Base-by-base conservation (phyloP, 2,329 filamentous ascomycete species). In the Thelonectria discophora region DNA sequence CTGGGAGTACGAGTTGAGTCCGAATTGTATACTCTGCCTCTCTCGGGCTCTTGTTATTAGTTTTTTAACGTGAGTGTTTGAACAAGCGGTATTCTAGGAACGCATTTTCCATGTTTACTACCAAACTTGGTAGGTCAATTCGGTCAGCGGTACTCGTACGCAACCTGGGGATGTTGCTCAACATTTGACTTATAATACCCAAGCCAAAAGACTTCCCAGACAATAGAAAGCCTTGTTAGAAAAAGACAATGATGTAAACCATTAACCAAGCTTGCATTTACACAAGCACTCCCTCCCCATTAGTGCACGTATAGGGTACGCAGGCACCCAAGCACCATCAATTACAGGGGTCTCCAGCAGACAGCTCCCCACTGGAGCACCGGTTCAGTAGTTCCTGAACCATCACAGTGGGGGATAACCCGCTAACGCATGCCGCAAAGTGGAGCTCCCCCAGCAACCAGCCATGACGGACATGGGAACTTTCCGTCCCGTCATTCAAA, bases 381-480 rank as follows among this genome's bases (percentile, higher is more conserved):
- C 15, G 45, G 45, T n/a, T 47, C 13, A 27, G 21, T 47, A 17
- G 49, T 55, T 48, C 57, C 57, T 50, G 57, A 46, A 32, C 27
- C 40, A 51, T 27, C 42, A 43, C 48, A 57, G 58, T 43, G 58
- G 45, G 40, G 53, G 53, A 53, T 40, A 13, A 56, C 42, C 58
- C 53, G 45, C 58, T 56, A 60, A 60, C 52, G 58, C 58, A 56
- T 51, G 32, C 58, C 53, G 52, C 47, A 37, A 34, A 49, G 58
- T 57, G 53, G 58, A 57, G 50, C 46, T 51, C 55, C 37, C 27
- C 20, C 39, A 53, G 53, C 48, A 55, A 52, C 48, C 47, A 51
- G 40, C 20, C 46, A 27, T 47, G 45, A 15, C 40, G 4, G 4
- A 17, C 3, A 10, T 8, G 42, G 30, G 10, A 53, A 34, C 27